A percentile compares a stretch with the other conserved stretches of the same genome.
Evolutionary conservation across 176 grass and related monocot species (phyloP).

Genomic region (Eleusine indica): DNA sequence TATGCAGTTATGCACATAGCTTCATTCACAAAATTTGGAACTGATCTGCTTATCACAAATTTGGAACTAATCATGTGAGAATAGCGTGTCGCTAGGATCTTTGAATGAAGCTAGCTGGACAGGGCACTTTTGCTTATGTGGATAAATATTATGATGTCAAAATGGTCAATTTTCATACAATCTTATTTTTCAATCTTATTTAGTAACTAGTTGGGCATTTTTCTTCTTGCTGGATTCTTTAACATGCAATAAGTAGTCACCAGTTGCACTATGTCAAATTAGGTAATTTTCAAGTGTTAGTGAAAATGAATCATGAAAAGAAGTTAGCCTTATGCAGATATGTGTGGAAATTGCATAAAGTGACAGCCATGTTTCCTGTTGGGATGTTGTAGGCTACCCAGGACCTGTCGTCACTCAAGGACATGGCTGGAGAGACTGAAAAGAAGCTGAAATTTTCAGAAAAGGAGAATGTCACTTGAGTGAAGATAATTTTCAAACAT

Average conservation of each 20-base stretch:
- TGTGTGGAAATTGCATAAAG: not conserved
- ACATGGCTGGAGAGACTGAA: constrained; percentile 89
- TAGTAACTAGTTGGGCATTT: not conserved
- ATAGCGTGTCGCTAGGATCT: too few relatives aligned
- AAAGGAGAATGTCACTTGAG: too few relatives aligned
- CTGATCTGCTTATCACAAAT: too few relatives aligned
- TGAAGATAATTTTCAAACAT: too few relatives aligned
- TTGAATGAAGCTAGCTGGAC: too few relatives aligned
- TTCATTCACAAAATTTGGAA: too few relatives aligned
- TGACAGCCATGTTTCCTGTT: not conserved
- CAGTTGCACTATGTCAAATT: not conserved
- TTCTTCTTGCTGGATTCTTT: not conserved
- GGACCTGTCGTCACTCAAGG: constrained; percentile 89
- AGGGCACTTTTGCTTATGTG: too few relatives aligned
- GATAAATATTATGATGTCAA: too few relatives aligned
- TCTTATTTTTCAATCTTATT: not conserved
- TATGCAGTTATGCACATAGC: too few relatives aligned
- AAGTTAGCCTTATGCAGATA: not conserved
- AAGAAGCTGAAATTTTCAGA: constrained; percentile 72
- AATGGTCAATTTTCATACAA: too few relatives aligned
- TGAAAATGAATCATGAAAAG: not conserved
- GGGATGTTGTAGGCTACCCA: constrained; percentile 67
- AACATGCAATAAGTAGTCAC: not conserved
- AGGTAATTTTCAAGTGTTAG: not conserved
- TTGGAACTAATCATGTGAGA: too few relatives aligned